Conservation (phyloP, 2,329 filamentous ascomycete genomes). For the Ustulina deusta region DNA sequence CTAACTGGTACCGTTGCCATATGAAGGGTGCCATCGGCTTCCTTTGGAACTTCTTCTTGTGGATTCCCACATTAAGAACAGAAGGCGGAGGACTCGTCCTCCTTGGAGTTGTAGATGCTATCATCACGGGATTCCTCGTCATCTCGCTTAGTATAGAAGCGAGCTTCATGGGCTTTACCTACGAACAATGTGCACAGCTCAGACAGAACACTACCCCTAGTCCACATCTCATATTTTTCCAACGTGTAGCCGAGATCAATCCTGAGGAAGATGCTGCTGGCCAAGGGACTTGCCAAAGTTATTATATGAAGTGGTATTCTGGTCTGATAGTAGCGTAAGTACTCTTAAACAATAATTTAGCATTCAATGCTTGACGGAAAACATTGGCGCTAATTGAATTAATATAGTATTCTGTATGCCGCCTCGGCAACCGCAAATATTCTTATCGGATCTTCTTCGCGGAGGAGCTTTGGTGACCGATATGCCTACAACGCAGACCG, state of each 20-base stretch:
- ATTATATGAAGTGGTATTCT: conserved; percentile 16
- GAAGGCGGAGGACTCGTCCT: not conserved
- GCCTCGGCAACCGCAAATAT: conserved; percentile 19
- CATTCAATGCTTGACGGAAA: not conserved
- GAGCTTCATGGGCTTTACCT: conserved; percentile 20
- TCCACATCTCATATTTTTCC: conserved; percentile 23
- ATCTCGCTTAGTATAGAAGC: conserved; percentile 8
- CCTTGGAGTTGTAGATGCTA: conserved; percentile 20
- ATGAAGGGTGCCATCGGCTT: conserved; percentile 18
- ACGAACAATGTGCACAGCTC: conserved; percentile 20
- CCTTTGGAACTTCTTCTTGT: conserved; percentile 25
- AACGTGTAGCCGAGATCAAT: conserved; percentile 16
- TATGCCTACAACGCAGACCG: not conserved
- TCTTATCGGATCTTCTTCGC: not conserved
- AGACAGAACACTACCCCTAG: not conserved
- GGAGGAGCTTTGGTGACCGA: not conserved
- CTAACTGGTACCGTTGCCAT: not conserved
- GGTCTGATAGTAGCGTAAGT: conserved; percentile 25
- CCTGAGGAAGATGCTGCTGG: not conserved
- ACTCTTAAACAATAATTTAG: not conserved
- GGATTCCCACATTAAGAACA: conserved; percentile 10
- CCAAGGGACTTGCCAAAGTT: conserved; percentile 9
- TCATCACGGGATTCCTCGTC: conserved; percentile 15
- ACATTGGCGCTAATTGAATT: not conserved
- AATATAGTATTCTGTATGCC: conserved; percentile 17